phyloP scores from a whole-genome alignment of 1,284 basidiomycete species.

The Baeospora myosura region DNA sequence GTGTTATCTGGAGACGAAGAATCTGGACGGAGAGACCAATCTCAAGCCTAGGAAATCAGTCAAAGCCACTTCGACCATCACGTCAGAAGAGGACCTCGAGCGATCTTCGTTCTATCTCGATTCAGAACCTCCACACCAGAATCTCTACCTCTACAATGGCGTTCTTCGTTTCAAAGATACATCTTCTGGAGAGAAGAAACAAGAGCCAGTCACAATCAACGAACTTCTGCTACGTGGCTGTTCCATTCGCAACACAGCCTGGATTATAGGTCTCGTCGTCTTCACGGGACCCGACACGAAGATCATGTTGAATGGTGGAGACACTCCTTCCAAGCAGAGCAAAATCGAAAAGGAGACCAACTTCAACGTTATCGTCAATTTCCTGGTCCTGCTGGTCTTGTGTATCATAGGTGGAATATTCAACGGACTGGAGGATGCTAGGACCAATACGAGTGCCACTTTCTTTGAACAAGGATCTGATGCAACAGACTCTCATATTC shows the following conservation, averaged over 20 bases:
- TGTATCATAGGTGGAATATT: conserved; percentile 70
- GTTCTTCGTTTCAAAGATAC: conserved; percentile 70
- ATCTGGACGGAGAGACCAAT: conserved; percentile 96
- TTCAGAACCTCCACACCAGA: conserved; percentile 90
- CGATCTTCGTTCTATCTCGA: conserved; percentile 83
- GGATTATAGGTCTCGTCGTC: conserved; percentile 91
- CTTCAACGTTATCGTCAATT: conserved; percentile 96
- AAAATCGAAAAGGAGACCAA: conserved; percentile 99
- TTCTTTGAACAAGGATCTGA: conserved; percentile 68
- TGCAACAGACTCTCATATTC: conserved; percentile 50
- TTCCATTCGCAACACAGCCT: conserved; percentile 86
- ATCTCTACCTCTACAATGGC: conserved; percentile 87
- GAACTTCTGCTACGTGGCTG: conserved; percentile 91
- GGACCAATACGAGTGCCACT: conserved; percentile 59
- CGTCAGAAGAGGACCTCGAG: conserved; percentile 89
- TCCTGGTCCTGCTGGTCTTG: conserved; percentile 72
- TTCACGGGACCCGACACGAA: conserved; percentile 96
- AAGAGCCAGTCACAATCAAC: conserved; percentile 79
- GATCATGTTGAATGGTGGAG: conserved; percentile 95
- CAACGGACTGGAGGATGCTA: conserved; percentile 67
- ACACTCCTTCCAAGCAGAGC: conserved; percentile 86
- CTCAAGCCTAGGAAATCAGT: conserved; percentile 81
- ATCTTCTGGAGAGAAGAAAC: conserved; percentile 41
- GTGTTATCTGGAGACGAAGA: conserved; percentile 92
- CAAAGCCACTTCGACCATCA: conserved; percentile 68